A percentile compares a stretch with the other conserved stretches of the same genome.
These are phyloP conservation scores for Eimeria sp. DNA, from an alignment of 169 alveolate genomes.

Conservation along the genomic window DNA sequence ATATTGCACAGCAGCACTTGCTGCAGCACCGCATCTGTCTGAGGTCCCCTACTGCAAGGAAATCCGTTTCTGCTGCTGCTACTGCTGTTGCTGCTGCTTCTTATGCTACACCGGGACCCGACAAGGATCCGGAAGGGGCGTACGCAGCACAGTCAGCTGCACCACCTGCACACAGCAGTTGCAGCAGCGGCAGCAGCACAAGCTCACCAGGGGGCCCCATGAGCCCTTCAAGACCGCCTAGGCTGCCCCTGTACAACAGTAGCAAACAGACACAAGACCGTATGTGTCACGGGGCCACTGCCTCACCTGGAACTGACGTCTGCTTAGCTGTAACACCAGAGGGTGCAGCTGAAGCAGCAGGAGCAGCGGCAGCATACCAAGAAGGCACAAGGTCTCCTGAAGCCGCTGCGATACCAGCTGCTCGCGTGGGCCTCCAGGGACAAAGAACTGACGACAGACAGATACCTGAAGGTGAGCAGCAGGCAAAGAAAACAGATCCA, in stretches of 20 bases:
- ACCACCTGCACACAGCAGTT: slow-evolving; percentile 10
- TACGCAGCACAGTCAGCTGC: neutral
- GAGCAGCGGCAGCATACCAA: neutral
- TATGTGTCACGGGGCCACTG: neutral
- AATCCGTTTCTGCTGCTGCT: slow-evolving; percentile 62
- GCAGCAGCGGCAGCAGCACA: slow-evolving; percentile 39
- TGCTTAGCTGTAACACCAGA: neutral
- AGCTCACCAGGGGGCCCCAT: neutral
- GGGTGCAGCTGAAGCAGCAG: neutral
- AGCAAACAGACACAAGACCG: neutral
- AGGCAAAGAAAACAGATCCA: neutral
- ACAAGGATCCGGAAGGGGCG: neutral
- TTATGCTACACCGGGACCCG: neutral
- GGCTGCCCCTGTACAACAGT: neutral
- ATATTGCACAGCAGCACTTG: slow-evolving; percentile 66
- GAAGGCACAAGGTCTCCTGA: neutral
- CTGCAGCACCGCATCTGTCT: slow-evolving; percentile 73
- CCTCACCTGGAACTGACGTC: neutral
- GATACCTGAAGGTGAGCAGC: neutral
- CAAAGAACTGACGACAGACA: neutral
- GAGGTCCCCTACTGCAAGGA: slow-evolving; percentile 51
- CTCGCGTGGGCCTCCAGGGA: neutral
- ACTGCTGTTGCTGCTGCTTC: slow-evolving; percentile 21
- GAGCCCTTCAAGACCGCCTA: neutral
- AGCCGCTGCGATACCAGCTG: neutral